phyloP scores from a whole-genome alignment of 164 flowering plant species.

The Macadamia tetraphylla region DNA sequence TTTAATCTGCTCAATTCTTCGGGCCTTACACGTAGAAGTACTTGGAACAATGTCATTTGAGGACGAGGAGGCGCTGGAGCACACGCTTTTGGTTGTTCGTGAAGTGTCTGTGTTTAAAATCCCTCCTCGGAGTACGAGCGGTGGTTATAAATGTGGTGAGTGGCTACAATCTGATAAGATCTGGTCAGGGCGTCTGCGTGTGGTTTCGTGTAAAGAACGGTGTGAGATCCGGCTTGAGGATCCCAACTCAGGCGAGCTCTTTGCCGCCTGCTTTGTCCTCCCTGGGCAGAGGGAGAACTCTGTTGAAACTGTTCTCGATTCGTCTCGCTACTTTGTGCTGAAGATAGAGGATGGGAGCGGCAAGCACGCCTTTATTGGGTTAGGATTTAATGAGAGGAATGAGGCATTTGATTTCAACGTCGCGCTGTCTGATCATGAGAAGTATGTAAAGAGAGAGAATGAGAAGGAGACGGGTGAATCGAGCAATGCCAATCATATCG shows the following conservation, averaged over 20 bases:
- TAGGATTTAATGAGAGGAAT: slow-evolving; percentile 87
- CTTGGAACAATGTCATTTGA: slow-evolving; percentile 54
- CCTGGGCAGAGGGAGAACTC: slow-evolving; percentile 84
- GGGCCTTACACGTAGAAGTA: not conserved
- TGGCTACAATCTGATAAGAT: slow-evolving; percentile 99
- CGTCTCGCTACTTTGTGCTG: slow-evolving; percentile 91
- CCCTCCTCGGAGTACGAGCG: slow-evolving; percentile 87
- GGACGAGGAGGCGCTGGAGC: slow-evolving; percentile 80
- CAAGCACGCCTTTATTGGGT: slow-evolving; percentile 92
- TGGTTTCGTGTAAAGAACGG: slow-evolving; percentile 70
- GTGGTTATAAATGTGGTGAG: slow-evolving; percentile 98
- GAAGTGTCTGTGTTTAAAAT: slow-evolving; percentile 90
- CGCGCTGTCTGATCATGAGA: slow-evolving; percentile 97
- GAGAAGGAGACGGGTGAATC: slow-evolving; percentile 57
- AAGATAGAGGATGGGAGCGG: slow-evolving; percentile 93
- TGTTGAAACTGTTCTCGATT: slow-evolving; percentile 91
- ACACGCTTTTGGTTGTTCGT: slow-evolving; percentile 93
- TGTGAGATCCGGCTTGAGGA: slow-evolving; percentile 99
- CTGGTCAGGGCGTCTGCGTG: slow-evolving; percentile 97
- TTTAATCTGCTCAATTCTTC: not conserved
- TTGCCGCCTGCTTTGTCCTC: slow-evolving; percentile 84
- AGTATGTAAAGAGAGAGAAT: slow-evolving; percentile 75
- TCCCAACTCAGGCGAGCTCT: slow-evolving; percentile 83
- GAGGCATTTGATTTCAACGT: slow-evolving; percentile 99
- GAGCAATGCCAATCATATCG: slow-evolving; percentile 48